A percentile compares a stretch with the other conserved stretches of the same genome.
Conservation (phyloP, 306 rosid species). For the Lagenaria siceraria region DNA sequence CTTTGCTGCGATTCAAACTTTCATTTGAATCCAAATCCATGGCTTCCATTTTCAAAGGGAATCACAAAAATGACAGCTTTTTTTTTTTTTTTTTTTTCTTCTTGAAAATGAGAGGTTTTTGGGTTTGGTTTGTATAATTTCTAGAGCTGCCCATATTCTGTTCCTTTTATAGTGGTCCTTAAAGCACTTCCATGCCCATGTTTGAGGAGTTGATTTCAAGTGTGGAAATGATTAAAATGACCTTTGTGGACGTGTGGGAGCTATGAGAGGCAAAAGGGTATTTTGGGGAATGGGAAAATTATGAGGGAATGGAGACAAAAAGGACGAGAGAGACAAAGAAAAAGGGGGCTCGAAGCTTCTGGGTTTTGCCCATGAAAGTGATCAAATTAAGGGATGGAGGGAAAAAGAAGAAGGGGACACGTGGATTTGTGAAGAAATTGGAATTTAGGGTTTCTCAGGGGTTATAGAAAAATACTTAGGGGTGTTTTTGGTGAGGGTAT, state of each 20-base stretch:
- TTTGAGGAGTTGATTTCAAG: not conserved
- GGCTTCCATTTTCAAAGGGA: not conserved
- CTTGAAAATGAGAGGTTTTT: not conserved
- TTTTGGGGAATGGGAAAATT: not conserved
- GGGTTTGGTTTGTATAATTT: not conserved
- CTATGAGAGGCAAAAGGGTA: not conserved
- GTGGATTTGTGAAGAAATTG: not conserved
- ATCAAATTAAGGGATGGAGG: not conserved
- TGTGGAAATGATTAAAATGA: not conserved
- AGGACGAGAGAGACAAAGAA: not conserved
- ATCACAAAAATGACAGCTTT: not conserved
- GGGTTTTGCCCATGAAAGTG: not conserved
- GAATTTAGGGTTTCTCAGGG: not conserved
- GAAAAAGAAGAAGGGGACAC: not conserved
- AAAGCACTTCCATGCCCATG: not conserved
- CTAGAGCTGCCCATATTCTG: not conserved
- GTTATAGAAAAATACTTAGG: no score
- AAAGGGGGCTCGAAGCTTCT: not conserved
- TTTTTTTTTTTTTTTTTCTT: not conserved
- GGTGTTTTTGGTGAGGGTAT: no score
- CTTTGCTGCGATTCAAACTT: not conserved
- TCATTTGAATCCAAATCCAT: not conserved
- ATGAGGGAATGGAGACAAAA: not conserved
- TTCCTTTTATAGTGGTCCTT: slow-evolving; percentile 2
- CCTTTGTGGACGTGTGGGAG: not conserved